Conservation (phyloP, 805 yeast species). For the Kluyveromyces siamensis region DNA sequence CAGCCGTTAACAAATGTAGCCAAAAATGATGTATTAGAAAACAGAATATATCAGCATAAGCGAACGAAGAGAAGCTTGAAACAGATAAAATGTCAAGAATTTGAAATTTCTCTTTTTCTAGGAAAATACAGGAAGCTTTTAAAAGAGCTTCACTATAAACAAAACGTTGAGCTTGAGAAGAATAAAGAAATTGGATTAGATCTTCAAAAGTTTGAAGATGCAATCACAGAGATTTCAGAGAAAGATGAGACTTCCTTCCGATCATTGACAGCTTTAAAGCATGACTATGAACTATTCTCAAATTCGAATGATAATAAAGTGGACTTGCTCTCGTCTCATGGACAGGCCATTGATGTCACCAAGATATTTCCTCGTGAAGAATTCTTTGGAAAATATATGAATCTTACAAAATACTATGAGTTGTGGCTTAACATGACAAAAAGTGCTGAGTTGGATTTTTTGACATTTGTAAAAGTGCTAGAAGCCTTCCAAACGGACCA, state of each 20-base stretch:
- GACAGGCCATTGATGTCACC: slow-evolving; percentile 41
- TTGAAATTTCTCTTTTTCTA: slow-evolving; percentile 50
- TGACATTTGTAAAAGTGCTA: slow-evolving; percentile 41
- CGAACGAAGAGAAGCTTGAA: slow-evolving; percentile 36
- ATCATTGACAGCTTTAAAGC: slow-evolving; percentile 12
- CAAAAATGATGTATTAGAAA: slow-evolving; percentile 16
- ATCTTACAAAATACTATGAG: slow-evolving; percentile 44
- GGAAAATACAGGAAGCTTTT: slow-evolving; percentile 35
- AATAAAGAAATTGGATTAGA: slow-evolving; percentile 16
- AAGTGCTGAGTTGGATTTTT: slow-evolving; percentile 33
- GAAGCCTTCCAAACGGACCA: slow-evolving; percentile 30
- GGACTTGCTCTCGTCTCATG: slow-evolving; percentile 39
- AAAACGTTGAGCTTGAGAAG: slow-evolving; percentile 2
- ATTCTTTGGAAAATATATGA: slow-evolving; percentile 53
- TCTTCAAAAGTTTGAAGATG: slow-evolving; percentile 32
- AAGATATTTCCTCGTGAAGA: slow-evolving; percentile 51
- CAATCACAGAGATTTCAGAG: slow-evolving; percentile 25
- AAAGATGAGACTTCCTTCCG: slow-evolving; percentile 23
- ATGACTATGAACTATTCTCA: slow-evolving; percentile 21
- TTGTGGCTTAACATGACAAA: slow-evolving; percentile 41
- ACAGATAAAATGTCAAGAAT: slow-evolving; percentile 52
- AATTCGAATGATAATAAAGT: slow-evolving; percentile 6
- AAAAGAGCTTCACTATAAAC: slow-evolving; percentile 11
- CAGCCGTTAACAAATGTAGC: slow-evolving; percentile 8
- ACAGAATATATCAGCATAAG: slow-evolving; percentile 25